Conservation (phyloP, 805 yeast species). For the Zygosaccharomyces pseudorouxii region DNA sequence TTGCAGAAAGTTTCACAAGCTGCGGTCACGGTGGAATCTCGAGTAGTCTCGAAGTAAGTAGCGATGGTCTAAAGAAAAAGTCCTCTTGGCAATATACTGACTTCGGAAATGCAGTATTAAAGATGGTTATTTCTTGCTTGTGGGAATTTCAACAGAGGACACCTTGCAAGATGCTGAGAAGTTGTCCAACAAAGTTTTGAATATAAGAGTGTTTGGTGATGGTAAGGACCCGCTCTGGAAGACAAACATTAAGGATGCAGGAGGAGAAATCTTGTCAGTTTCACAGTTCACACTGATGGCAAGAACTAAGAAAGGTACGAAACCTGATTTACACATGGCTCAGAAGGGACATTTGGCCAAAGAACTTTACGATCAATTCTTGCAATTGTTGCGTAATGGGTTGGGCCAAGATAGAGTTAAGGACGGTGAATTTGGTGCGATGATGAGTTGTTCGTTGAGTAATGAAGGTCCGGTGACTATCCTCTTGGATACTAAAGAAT, state of each 20-base stretch:
- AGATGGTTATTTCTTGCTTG: conserved; percentile 71
- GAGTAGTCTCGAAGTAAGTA: conserved; percentile 58
- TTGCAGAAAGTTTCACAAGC: conserved; percentile 87
- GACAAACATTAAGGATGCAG: conserved; percentile 54
- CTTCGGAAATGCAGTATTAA: conserved; percentile 41
- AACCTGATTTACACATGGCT: conserved; percentile 92
- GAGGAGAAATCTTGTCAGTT: conserved; percentile 75
- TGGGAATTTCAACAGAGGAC: conserved; percentile 80
- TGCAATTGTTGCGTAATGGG: conserved; percentile 43
- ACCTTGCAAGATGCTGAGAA: conserved; percentile 67
- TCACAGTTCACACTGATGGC: conserved; percentile 92
- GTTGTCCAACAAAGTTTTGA: conserved; percentile 60
- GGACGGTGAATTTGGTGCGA: conserved; percentile 92
- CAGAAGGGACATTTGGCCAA: conserved; percentile 66
- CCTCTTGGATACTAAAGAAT: conserved; percentile 63
- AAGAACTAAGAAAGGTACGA: conserved; percentile 80
- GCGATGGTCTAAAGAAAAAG: neutral
- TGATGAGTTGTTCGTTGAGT: conserved; percentile 88
- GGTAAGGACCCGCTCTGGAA: conserved; percentile 75
- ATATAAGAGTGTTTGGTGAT: conserved; percentile 71
- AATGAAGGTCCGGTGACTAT: conserved; percentile 96
- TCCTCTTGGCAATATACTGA: neutral
- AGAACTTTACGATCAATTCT: conserved; percentile 45
- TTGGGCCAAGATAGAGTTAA: conserved; percentile 62
- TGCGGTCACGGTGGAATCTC: conserved; percentile 75